These are phyloP conservation scores for Vicia sativa DNA, from an alignment of 306 rosid genomes.

Conservation along the genomic window DNA sequence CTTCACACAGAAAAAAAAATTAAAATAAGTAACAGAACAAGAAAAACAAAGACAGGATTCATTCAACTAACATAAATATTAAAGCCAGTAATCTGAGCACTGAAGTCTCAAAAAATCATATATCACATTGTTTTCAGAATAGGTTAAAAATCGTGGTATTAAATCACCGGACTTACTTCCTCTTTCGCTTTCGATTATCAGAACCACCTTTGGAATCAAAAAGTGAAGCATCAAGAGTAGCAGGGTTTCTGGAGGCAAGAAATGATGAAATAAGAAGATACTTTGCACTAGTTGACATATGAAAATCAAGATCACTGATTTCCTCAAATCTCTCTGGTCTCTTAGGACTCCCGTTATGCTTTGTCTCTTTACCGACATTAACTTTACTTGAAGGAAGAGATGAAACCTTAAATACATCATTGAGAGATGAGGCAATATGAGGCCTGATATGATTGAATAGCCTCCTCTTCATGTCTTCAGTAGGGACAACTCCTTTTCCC, in stretches of 20 bases:
- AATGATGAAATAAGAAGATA: slow-evolving; percentile 94
- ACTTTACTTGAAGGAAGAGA: slow-evolving; percentile 51
- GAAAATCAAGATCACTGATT: slow-evolving; percentile 66
- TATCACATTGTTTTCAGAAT: slow-evolving; percentile 21
- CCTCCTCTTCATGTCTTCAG: slow-evolving; percentile 63
- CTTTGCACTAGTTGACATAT: slow-evolving; percentile 86
- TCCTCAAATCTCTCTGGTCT: slow-evolving; percentile 57
- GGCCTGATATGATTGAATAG: slow-evolving; percentile 56
- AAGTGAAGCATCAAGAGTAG: slow-evolving; percentile 88
- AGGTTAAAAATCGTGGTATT: slow-evolving; percentile 1
- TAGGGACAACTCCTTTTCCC: slow-evolving; percentile 55
- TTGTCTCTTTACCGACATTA: slow-evolving; percentile 52
- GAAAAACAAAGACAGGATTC: neutral
- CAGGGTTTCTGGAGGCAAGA: slow-evolving; percentile 97
- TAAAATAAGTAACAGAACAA: no score
- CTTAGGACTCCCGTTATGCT: slow-evolving; percentile 50
- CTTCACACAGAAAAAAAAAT: no score
- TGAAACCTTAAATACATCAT: slow-evolving; percentile 73
- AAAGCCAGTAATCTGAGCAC: slow-evolving; percentile 1
- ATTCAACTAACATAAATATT: slow-evolving; percentile 1
- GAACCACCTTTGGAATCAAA: slow-evolving; percentile 89
- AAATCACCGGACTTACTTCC: slow-evolving; percentile 44
- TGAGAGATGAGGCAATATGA: slow-evolving; percentile 67
- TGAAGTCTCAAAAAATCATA: neutral
- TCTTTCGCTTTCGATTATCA: slow-evolving; percentile 65